A percentile compares a stretch with the other conserved stretches of the same genome.
These are phyloP conservation scores for Microthlaspi erraticum DNA, from an alignment of 345 rosid genomes.

Conservation along the genomic window DNA sequence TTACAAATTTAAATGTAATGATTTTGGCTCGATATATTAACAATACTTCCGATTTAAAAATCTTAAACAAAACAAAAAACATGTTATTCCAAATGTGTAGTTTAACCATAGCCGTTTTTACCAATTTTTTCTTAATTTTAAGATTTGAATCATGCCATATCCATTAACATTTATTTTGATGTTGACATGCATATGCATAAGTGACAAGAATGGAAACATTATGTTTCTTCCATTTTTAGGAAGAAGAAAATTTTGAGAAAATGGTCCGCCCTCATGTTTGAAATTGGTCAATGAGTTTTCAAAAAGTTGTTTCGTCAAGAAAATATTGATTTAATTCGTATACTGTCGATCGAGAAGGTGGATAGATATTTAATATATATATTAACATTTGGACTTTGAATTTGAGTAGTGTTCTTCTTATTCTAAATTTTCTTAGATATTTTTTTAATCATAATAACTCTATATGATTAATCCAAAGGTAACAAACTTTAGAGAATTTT, in stretches of 20 bases:
- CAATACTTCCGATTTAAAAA: background rate
- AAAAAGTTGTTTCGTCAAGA: background rate
- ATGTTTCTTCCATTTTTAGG: background rate
- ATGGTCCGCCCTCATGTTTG: background rate
- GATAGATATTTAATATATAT: background rate
- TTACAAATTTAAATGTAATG: background rate
- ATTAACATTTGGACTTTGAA: background rate
- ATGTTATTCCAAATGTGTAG: background rate
- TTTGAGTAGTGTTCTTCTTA: no score
- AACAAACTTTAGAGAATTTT: no score
- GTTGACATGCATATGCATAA: background rate
- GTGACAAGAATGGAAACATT: background rate
- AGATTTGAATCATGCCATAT: background rate
- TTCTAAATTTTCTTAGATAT: no score
- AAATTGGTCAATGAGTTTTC: slow-evolving; percentile 1
- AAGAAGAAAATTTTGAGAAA: background rate
- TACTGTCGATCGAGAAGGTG: background rate
- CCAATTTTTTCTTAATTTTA: background rate
- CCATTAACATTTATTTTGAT: slow-evolving; percentile 1
- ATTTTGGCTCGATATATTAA: background rate
- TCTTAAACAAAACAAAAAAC: background rate
- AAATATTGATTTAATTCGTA: background rate
- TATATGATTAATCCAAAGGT: no score
- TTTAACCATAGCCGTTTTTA: background rate
- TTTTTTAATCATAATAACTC: no score